Percentiles rank a stretch among this genome's conserved stretches.
Conservation (phyloP, 371 early-diverging fungal species). For the Mortierella sp. region DNA sequence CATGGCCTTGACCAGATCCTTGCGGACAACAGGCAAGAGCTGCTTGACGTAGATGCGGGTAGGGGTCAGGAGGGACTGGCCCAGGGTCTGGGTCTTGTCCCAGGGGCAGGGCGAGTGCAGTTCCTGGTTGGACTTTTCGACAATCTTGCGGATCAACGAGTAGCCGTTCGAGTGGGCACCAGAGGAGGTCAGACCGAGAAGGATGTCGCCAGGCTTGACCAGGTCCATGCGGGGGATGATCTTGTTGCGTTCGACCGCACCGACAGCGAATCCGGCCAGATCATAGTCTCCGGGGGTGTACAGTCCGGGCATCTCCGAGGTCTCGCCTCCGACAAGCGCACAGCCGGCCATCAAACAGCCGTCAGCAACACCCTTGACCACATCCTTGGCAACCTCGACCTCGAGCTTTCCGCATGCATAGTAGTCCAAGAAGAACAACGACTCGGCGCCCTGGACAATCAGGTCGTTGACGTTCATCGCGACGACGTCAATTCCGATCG, state of each 20-base stretch:
- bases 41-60: constrained; percentile 96
- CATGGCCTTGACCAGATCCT: constrained; percentile 91
- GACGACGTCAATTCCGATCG: constrained; percentile 96
- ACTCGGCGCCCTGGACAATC: constrained; percentile 99
- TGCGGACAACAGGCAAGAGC: constrained; percentile 85
- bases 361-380: constrained; percentile 94
- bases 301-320: constrained; percentile 99
- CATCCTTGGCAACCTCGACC: constrained; percentile 90
- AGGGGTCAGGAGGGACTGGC: constrained; percentile 90
- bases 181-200: constrained; percentile 93
- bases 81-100: constrained; percentile 69
- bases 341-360: constrained; percentile 94
- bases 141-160: constrained; percentile 95
- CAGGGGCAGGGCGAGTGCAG: constrained; percentile 90
- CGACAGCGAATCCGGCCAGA: constrained; percentile 97
- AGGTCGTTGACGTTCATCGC: constrained; percentile 99
- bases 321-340: constrained; percentile 98
- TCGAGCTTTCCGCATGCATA: constrained; percentile 96
- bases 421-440: constrained; percentile 97
- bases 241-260: constrained; percentile 92
- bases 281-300: constrained; percentile 92
- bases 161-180: constrained; percentile 98
- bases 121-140: constrained; percentile 79
- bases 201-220: constrained; percentile 85
- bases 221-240: constrained; percentile 87